phyloP scores from a whole-genome alignment of 2,329 filamentous ascomycete genomes.

The Orbilia oligospora region DNA sequence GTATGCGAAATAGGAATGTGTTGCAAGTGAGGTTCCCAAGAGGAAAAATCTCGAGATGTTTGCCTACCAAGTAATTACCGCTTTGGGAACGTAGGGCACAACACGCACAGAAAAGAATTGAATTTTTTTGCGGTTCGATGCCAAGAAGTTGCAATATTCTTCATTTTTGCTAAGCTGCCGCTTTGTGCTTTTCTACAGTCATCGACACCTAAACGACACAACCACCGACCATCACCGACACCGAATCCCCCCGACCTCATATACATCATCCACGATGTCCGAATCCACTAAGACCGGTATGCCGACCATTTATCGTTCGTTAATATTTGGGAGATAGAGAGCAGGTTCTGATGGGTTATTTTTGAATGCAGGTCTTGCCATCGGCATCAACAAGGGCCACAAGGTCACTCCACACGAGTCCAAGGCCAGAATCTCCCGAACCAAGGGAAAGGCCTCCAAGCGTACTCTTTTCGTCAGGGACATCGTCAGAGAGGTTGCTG shows the following conservation, averaged over 20 bases:
- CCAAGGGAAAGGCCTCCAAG: conserved; percentile 97
- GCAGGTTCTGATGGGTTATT: conserved; percentile 46
- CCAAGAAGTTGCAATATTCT: conserved; percentile 56
- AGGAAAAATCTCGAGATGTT: conserved; percentile 60
- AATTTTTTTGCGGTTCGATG: conserved; percentile 45
- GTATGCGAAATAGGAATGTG: conserved; percentile 37
- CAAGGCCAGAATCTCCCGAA: conserved; percentile 84
- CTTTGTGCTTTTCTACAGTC: conserved; percentile 39
- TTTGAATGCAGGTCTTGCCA: conserved; percentile 63
- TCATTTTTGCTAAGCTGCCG: conserved; percentile 37
- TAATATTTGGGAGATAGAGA: conserved; percentile 7
- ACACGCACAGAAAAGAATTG: conserved; percentile 56
- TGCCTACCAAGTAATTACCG: conserved; percentile 24
- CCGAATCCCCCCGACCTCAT: conserved; percentile 32
- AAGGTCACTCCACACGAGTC: conserved; percentile 84
- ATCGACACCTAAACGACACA: conserved; percentile 55
- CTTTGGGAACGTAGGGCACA: conserved; percentile 51
- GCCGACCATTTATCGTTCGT: conserved; percentile 12
- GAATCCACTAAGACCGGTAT: conserved; percentile 52
- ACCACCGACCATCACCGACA: conserved; percentile 10
- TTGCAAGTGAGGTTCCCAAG: conserved; percentile 31
- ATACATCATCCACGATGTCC: conserved; percentile 44
- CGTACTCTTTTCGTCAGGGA: conserved; percentile 96
- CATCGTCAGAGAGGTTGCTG: conserved; percentile 98
- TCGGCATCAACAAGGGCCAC: conserved; percentile 69